Conservation (phyloP, 306 rosid genomes). For the Abrus precatorius region DNA sequence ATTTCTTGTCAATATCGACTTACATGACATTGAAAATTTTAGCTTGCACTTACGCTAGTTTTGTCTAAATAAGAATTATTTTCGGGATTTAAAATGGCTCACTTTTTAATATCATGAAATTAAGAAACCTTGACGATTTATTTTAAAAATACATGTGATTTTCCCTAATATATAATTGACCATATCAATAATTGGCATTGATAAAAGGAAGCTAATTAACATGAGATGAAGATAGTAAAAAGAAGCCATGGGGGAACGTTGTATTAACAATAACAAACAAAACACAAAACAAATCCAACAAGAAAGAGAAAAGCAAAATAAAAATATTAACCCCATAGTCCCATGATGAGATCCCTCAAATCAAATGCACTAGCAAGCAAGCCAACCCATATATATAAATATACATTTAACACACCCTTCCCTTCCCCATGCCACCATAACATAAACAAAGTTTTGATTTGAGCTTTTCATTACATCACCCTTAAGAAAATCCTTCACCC, state of each 20-base stretch:
- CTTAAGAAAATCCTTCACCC: too few species aligned
- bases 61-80: not conserved
- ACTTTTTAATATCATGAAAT: not conserved
- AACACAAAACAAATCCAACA: not conserved
- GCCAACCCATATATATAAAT: not conserved
- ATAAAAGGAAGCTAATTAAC: not conserved
- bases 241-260: conserved; percentile 10
- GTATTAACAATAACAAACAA: not conserved
- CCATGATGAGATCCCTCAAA: not conserved
- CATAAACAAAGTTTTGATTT: not conserved
- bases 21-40: not conserved
- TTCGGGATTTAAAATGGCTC: not conserved
- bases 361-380: not conserved
- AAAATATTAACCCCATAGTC: not conserved
- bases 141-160: not conserved
- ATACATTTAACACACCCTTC: not conserved
- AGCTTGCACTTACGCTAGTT: not conserved
- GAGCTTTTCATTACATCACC: not conserved
- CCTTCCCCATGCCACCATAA: not conserved
- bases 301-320: not conserved
- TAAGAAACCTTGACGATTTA: not conserved
- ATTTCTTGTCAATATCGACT: not conserved
- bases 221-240: not conserved
- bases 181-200: not conserved
- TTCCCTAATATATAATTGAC: not conserved